Conservation (phyloP, 192 early-diverging fungal species). For the Backusella tarrabulga region DNA sequence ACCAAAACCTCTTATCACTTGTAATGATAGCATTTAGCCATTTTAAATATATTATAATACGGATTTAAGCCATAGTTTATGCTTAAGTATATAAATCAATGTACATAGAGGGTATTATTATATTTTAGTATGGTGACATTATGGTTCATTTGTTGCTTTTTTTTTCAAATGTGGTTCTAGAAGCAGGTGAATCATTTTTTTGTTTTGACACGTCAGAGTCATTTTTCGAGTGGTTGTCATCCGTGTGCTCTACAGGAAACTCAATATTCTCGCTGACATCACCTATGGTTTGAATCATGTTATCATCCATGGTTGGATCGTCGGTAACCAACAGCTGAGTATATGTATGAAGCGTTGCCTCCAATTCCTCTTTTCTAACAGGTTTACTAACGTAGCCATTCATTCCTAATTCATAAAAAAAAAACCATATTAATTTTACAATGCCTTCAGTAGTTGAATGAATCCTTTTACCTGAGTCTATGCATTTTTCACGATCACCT, state of each 20-base stretch:
- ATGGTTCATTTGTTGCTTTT: neutral
- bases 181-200: neutral
- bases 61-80: neutral
- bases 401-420: slow-evolving; percentile 28
- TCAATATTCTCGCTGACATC: neutral
- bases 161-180: neutral
- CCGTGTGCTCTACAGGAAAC: neutral
- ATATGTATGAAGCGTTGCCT: slow-evolving; percentile 12
- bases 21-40: neutral
- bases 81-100: neutral
- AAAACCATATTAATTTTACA: neutral
- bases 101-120: neutral
- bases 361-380: slow-evolving; percentile 46
- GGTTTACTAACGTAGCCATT: slow-evolving; percentile 54
- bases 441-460: neutral
- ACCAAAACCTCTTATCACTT: neutral
- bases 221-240: neutral
- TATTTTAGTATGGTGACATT: neutral
- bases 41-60: neutral
- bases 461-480: slow-evolving; percentile 13
- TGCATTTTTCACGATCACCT: slow-evolving; percentile 28
- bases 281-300: neutral
- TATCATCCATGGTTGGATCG: neutral
- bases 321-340: neutral
- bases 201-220: neutral